Base-by-base conservation (phyloP, 2,329 filamentous ascomycete species). In the Sporothrix pseudoabietina region DNA sequence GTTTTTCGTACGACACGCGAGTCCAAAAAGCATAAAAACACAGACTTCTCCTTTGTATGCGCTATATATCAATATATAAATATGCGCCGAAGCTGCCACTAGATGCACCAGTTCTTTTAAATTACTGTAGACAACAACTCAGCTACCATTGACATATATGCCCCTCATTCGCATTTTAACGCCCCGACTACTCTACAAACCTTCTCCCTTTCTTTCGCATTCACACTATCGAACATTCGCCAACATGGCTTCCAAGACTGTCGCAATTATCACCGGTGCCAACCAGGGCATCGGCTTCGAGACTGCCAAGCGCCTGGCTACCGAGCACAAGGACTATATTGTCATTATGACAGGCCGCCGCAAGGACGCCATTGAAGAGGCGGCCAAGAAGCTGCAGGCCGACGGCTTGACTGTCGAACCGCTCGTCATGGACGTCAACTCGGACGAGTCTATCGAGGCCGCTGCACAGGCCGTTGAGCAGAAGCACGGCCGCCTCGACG, bases 201-300 rank as follows among this genome's bases (percentile, higher is more conserved):
- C 9, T 1, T 47, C 52, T 61, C 10, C n/a, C 39, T 19, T 66
- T 44, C 22, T 47, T 30, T 66, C 26, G 4, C 39, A 19, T 30
- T 12, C 12, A n/a, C 6, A 19, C 7, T 19, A 39, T 30, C 55
- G 22, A 61, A 32, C 41, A 19, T 26, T 47, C 19, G 19, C 30
- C 66, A 70, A 41, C 22, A 74, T 75, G 74, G 57, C 72, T 14
- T 35, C 69, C 72, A 74, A 75, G 65, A 76, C 75, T 2, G 39
- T 76, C 7, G 78, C 79, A 65, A 79, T 84, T 61, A 77, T 84
- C 61, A 82, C 82, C 6, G 83, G 82, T 7, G 82, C 80, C 49
- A 85, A 84, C 76, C 79, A 81, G 75, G 83, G 83, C 63, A 81
- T 85, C 26, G 83, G 84, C 68, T 82, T 82, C 74, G 82, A 82